A percentile compares a stretch with the other conserved stretches of the same genome.
Conservation (phyloP, 1,284 basidiomycete genomes). For the Lignosus rhinocerotis region DNA sequence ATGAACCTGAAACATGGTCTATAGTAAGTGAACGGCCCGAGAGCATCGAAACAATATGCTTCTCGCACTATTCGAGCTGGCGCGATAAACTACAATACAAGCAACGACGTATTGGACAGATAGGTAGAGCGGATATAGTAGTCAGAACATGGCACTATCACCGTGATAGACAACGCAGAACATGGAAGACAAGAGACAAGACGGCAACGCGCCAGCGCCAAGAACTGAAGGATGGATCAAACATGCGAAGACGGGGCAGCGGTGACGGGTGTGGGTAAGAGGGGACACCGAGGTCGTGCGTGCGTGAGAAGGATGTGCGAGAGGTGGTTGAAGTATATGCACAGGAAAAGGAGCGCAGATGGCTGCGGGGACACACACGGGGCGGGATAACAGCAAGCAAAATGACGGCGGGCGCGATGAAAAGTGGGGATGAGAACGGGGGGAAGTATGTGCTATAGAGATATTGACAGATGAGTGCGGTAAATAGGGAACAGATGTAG, state of each 20-base stretch:
- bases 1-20: too few species aligned
- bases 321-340: not conserved
- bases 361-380: too few species aligned
- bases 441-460: not conserved
- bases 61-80: too few species aligned
- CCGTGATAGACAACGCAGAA: too few species aligned
- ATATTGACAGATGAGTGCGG: not conserved
- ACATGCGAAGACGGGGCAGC: not conserved
- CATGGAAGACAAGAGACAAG: too few species aligned
- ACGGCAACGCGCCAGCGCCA: too few species aligned
- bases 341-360: not conserved
- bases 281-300: not conserved
- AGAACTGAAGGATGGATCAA: not conserved
- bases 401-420: not conserved
- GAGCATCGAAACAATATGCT: too few species aligned
- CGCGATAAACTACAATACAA: too few species aligned
- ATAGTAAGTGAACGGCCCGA: too few species aligned
- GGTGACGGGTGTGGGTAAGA: not conserved
- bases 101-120: too few species aligned
- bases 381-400: not conserved
- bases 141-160: too few species aligned
- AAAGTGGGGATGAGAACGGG: not conserved
- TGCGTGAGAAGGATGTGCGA: not conserved
- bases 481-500: not conserved
- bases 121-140: too few species aligned